These are phyloP conservation scores for Helianthus tuberosus DNA, from an alignment of 129 eudicot genomes.

Conservation along the genomic window DNA sequence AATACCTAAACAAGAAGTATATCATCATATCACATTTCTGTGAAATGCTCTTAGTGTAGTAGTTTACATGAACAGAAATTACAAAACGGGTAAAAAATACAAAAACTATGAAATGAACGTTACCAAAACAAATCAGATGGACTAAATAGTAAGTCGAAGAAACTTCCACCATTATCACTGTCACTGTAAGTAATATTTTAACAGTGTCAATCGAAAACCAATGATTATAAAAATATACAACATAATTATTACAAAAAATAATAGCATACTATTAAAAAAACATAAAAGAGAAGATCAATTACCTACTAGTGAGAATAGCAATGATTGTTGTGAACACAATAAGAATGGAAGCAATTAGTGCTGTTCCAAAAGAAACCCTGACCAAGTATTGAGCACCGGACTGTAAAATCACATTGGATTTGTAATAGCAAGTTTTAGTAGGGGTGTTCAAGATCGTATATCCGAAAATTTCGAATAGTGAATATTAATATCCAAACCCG, in stretches of 20 bases:
- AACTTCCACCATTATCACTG: slow-evolving; percentile 80
- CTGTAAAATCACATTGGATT: slow-evolving; percentile 53
- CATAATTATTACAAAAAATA: neutral
- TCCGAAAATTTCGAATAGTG: too few species aligned
- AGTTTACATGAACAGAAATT: slow-evolving; percentile 13
- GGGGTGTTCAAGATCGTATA: too few species aligned
- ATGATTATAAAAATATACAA: slow-evolving; percentile 8
- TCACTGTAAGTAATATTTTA: slow-evolving; percentile 14
- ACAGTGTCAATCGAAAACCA: slow-evolving; percentile 6
- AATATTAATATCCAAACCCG: too few species aligned
- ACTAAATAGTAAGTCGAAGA: slow-evolving; percentile 51
- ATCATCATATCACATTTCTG: slow-evolving; percentile 9
- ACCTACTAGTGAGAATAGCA: slow-evolving; percentile 84
- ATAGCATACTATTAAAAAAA: slow-evolving; percentile 4
- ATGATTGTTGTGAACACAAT: slow-evolving; percentile 80
- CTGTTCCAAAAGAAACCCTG: slow-evolving; percentile 91
- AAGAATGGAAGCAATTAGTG: slow-evolving; percentile 88
- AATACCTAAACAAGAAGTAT: slow-evolving; percentile 56
- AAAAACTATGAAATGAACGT: slow-evolving; percentile 16
- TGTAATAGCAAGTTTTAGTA: slow-evolving; percentile 25
- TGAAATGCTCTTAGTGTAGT: slow-evolving; percentile 10
- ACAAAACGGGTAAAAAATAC: slow-evolving; percentile 1
- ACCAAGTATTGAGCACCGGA: slow-evolving; percentile 76
- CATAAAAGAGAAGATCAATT: slow-evolving; percentile 23
- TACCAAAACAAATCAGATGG: slow-evolving; percentile 86